These are phyloP conservation scores for Naganishia friedmannii DNA, from an alignment of 768 basidiomycete species.

Conservation along the genomic window DNA sequence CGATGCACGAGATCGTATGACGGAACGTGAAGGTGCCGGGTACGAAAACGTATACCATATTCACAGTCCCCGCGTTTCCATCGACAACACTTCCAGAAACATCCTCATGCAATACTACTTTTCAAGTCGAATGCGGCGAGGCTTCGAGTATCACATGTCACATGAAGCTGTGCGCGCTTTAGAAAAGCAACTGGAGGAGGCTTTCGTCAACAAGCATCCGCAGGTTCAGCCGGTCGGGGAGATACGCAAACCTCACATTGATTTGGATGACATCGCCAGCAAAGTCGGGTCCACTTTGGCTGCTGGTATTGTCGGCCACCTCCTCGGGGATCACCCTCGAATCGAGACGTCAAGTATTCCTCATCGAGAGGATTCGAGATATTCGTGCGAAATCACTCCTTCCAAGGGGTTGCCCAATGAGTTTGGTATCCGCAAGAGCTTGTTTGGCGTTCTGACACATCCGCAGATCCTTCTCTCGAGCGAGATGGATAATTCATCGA, in stretches of 20 bases:
- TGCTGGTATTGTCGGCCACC: not conserved
- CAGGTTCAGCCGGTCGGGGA: not conserved
- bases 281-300: constrained; percentile 18
- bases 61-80: constrained; percentile 75
- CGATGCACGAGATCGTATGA: constrained; percentile 28
- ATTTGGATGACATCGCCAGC: constrained; percentile 1
- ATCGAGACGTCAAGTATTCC: not conserved
- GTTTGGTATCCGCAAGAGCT: constrained; percentile 57
- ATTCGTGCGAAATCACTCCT: constrained; percentile 27
- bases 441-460: constrained; percentile 82
- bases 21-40: constrained; percentile 64
- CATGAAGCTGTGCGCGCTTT: constrained; percentile 24
- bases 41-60: constrained; percentile 91
- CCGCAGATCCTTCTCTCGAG: constrained; percentile 81
- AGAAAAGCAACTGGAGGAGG: constrained; percentile 22
- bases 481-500: constrained; percentile 59
- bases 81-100: constrained; percentile 74
- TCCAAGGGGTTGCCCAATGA: constrained; percentile 42
- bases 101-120: constrained; percentile 85
- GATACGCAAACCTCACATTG: constrained; percentile 2
- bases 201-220: not conserved
- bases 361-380: not conserved
- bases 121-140: constrained; percentile 69
- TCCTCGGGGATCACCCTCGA: constrained; percentile 19
- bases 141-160: constrained; percentile 84